phyloP scores from a whole-genome alignment of 2,329 filamentous ascomycete species.

The Xylariaceae sp. region DNA sequence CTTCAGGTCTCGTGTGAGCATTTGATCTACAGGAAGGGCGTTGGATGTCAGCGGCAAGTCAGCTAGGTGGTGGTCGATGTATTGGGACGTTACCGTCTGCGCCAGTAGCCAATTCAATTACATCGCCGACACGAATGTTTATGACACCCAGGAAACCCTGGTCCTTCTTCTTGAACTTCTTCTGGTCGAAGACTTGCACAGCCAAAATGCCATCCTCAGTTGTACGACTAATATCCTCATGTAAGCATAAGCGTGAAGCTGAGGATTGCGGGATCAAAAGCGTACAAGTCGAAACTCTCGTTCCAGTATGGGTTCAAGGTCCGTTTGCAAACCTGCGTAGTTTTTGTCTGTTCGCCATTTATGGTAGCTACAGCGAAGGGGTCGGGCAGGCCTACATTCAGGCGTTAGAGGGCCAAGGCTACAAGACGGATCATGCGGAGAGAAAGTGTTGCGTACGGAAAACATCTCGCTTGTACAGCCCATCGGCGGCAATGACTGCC shows the following conservation, averaged over 20 bases:
- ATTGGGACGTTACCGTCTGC: constrained; percentile 67
- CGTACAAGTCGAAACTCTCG: constrained; percentile 96
- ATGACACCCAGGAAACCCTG: constrained; percentile 97
- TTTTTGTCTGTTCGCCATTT: constrained; percentile 96
- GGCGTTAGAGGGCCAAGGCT: not conserved
- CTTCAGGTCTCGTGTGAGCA: constrained; percentile 95
- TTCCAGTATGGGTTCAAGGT: constrained; percentile 99
- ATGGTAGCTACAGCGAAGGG: constrained; percentile 96
- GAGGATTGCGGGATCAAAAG: constrained; percentile 13
- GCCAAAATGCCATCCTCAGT: constrained; percentile 95
- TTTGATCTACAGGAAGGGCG: constrained; percentile 65
- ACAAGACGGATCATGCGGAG: not conserved
- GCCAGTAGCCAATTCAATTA: constrained; percentile 83
- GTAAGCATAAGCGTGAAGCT: constrained; percentile 26
- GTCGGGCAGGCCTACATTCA: constrained; percentile 79
- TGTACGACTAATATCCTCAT: constrained; percentile 60
- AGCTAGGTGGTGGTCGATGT: constrained; percentile 26
- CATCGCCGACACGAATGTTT: constrained; percentile 91
- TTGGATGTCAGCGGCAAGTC: constrained; percentile 28
- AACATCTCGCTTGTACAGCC: constrained; percentile 97
- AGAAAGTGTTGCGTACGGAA: constrained; percentile 68
- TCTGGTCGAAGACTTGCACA: constrained; percentile 98
- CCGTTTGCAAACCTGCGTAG: constrained; percentile 95
- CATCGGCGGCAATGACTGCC: constrained; percentile 95
- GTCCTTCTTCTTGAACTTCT: constrained; percentile 99